Percentiles rank a stretch among this genome's conserved stretches.
Conservation (phyloP, 768 basidiomycete species). For the Naganishia friedmannii region DNA sequence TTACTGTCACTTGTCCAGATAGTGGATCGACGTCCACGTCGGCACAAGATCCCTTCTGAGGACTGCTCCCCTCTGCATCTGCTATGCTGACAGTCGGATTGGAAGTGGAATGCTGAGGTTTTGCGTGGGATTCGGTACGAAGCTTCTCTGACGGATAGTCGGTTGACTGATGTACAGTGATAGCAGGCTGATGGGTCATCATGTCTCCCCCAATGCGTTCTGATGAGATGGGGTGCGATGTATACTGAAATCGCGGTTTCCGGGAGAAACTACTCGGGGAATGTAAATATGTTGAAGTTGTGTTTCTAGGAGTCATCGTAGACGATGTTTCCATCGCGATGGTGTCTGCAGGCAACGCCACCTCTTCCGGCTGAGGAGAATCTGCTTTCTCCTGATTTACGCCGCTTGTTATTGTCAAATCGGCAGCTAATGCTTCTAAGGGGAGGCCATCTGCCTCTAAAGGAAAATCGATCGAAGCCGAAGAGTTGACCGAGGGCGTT, state of each 20-base stretch:
- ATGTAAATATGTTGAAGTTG: neutral
- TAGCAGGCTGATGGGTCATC: neutral
- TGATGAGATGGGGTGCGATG: neutral
- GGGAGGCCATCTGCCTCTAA: neutral
- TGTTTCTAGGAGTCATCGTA: neutral
- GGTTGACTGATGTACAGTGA: neutral
- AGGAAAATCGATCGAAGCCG: neutral
- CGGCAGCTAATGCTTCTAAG: neutral
- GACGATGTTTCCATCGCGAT: neutral
- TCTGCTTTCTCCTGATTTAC: neutral
- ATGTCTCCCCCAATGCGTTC: neutral
- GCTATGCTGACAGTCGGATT: neutral
- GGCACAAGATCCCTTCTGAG: too few relatives aligned
- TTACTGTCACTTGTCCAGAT: constrained; percentile 7
- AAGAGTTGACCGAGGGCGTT: neutral
- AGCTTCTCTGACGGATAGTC: neutral
- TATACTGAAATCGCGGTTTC: neutral
- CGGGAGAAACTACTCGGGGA: neutral
- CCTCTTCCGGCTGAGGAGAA: neutral
- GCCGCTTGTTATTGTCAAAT: neutral
- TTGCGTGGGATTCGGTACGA: neutral
- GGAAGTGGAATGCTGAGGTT: neutral
- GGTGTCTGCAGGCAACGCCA: neutral
- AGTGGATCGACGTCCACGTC: constrained; percentile 18
- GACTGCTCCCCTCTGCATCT: neutral